Conservation (phyloP, 1,139 yeast genomes). For the Meyerozyma sp. region DNA sequence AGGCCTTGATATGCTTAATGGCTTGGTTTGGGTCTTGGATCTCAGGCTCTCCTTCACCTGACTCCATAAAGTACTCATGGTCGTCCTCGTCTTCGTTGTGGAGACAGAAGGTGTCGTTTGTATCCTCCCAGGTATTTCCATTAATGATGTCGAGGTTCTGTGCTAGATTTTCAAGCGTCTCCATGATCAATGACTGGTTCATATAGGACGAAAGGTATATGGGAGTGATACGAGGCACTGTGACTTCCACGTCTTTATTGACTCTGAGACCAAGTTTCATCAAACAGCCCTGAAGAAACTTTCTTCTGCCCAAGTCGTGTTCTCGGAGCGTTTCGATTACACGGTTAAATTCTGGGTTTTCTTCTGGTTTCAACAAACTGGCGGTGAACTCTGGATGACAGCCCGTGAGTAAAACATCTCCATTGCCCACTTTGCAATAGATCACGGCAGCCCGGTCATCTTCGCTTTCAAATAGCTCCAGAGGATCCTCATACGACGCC, state of each 20-base stretch:
- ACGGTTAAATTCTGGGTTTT: constrained; percentile 22
- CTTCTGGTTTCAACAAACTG: constrained; percentile 32
- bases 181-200: constrained; percentile 16
- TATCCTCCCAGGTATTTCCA: constrained; percentile 42
- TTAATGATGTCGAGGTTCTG: constrained; percentile 38
- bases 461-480: constrained; percentile 33
- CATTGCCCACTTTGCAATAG: constrained; percentile 63
- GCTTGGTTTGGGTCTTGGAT: constrained; percentile 50
- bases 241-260: constrained; percentile 39
- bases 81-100: constrained; percentile 26
- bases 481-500: constrained; percentile 53
- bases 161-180: constrained; percentile 25
- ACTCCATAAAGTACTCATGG: constrained; percentile 11
- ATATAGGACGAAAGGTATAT: constrained; percentile 37
- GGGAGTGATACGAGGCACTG: constrained; percentile 71
- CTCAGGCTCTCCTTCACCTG: constrained; percentile 16
- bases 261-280: constrained; percentile 63
- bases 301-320: constrained; percentile 43
- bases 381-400: constrained; percentile 87
- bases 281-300: constrained; percentile 54
- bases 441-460: constrained; percentile 66
- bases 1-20: constrained; percentile 47
- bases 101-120: constrained; percentile 49
- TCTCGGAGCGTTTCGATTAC: constrained; percentile 33
- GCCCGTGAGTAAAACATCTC: constrained; percentile 75